phyloP scores from a whole-genome alignment of 2,329 filamentous ascomycete genomes.

The Aschersonia sp. region DNA sequence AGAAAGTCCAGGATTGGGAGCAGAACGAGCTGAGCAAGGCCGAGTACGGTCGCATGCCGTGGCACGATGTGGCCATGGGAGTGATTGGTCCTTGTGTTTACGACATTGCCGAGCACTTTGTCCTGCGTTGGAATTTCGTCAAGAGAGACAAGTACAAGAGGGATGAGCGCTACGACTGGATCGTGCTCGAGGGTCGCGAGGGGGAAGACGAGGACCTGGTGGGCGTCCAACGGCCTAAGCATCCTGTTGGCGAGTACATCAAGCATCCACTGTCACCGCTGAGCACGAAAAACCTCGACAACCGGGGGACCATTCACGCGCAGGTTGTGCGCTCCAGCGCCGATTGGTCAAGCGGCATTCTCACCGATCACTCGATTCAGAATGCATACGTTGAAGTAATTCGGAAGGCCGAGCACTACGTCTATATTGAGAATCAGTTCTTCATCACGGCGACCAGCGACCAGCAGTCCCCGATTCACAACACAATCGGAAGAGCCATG shows the following conservation, averaged over 20 bases:
- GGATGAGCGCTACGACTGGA: constrained; percentile 69
- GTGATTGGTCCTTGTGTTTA: constrained; percentile 80
- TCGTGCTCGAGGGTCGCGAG: constrained; percentile 61
- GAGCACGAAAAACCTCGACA: constrained; percentile 45
- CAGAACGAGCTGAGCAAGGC: constrained; percentile 83
- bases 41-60: constrained; percentile 90
- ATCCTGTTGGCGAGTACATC: constrained; percentile 77
- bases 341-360: constrained; percentile 88
- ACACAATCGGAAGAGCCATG: constrained; percentile 75
- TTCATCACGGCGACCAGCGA: constrained; percentile 92
- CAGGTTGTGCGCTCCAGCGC: constrained; percentile 81
- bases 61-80: constrained; percentile 93
- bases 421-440: constrained; percentile 98
- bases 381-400: constrained; percentile 81
- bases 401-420: constrained; percentile 72
- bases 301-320: constrained; percentile 61
- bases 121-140: constrained; percentile 89
- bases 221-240: constrained; percentile 75
- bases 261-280: constrained; percentile 64
- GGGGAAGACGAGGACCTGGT: constrained; percentile 73
- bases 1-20: constrained; percentile 84
- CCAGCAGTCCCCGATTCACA: constrained; percentile 73
- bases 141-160: constrained; percentile 98
- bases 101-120: constrained; percentile 91
- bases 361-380: constrained; percentile 73